Evolutionary conservation across 768 basidiomycete genomes (phyloP), one percentile per base, ranked within the genome.

Genomic region (Cystofilobasidium capitatum): DNA sequence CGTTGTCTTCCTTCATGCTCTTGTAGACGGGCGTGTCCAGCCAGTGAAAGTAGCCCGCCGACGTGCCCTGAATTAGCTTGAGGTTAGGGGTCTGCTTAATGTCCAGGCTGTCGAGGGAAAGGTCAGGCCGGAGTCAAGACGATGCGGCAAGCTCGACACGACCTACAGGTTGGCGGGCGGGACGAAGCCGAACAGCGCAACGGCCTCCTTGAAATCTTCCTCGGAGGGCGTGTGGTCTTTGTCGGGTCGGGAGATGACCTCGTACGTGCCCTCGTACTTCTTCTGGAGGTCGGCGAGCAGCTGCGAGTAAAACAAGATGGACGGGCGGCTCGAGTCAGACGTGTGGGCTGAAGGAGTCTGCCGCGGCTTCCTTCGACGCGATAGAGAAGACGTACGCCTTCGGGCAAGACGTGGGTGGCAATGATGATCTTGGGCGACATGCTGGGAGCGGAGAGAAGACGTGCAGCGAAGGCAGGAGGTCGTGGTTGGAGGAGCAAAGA

Each of bases 21-120:
- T 62, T 40, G 40, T 54, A 69, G 57, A 70, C 69, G 0, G 58
- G 40, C 13, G 55, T 61, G 10, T 42, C 10, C 39, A 64, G 49
- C 47, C 69, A 36, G n/a, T 72, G 71, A 35, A 62, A 62, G 26
- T 33, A 64, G 9, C 71, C 71, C 5, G 71, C 71, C 4, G 58
- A 62, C 4, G 62, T 47, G 14, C 69, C 66, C 55, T 72, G 71
- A 24, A 72, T 37, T 14, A 72, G 67, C 62, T 66, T 65, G 16
- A 72, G 67, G 24, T 64, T 58, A 3, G 71, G 71, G 14, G 60
- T 67, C 29, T 70, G 64, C 20, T 65, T 54, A 35, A 62, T 49
- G 2, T 13, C 45, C 35, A 4, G 42, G 3, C 47, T 29, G 42
- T 14, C 13, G 10, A 31, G 26, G 26, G 29, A 49, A 26, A 33